Percentiles rank a stretch among this genome's conserved stretches.
phyloP scores from a whole-genome alignment of 805 yeast genomes.

The Yamadazyma ubonensis region DNA sequence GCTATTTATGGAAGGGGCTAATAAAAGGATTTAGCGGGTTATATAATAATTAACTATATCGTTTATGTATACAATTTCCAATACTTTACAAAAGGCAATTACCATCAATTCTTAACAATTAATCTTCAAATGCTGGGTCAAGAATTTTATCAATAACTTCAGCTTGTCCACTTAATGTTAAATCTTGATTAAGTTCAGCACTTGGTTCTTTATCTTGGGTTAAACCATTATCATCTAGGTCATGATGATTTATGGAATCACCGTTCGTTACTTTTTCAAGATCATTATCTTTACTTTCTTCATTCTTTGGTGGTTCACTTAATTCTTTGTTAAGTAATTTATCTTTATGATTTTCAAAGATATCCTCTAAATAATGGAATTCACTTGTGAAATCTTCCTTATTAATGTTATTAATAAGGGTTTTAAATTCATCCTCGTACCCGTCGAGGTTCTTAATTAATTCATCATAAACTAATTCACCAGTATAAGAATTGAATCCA shows the following conservation, averaged over 20 bases:
- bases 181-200: constrained; percentile 3
- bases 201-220: constrained; percentile 5
- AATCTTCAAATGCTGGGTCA: constrained; percentile 21
- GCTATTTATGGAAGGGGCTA: too few relatives aligned
- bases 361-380: constrained; percentile 25
- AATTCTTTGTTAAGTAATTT: constrained; percentile 9
- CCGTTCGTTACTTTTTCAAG: constrained; percentile 6
- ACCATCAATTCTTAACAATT: background rate
- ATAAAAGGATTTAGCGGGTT: too few relatives aligned
- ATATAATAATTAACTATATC: background rate
- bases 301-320: constrained; percentile 11
- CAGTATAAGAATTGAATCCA: constrained; percentile 11
- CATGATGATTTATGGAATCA: constrained; percentile 1
- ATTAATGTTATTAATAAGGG: constrained; percentile 18
- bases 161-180: constrained; percentile 3
- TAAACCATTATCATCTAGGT: constrained; percentile 3
- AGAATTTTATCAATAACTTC: constrained; percentile 18
- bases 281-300: constrained; percentile 15
- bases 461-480: constrained; percentile 24
- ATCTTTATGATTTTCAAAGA: constrained; percentile 11
- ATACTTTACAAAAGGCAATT: constrained; percentile 4
- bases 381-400: constrained; percentile 30
- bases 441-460: constrained; percentile 17
- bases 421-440: constrained; percentile 20
- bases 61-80: constrained; percentile 2